Percentiles rank a stretch among this genome's conserved stretches.
Conservation (phyloP, 1,284 basidiomycete species). For the Xerocomus cyaneibrunnescens region DNA sequence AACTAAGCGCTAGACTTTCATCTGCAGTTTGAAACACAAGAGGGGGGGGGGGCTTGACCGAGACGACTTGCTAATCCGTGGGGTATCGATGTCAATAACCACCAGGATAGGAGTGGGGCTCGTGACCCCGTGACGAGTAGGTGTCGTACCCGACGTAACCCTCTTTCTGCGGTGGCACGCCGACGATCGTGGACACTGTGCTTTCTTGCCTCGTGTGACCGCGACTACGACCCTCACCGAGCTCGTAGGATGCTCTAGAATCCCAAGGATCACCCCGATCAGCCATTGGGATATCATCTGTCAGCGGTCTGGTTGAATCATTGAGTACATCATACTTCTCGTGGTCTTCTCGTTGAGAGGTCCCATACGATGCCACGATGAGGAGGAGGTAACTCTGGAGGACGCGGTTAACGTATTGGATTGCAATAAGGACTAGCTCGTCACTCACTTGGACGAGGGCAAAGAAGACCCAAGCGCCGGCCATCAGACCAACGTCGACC, state of each 20-base stretch:
- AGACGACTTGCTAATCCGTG: neutral
- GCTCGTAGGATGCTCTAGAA: slow-evolving; percentile 50
- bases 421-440: neutral
- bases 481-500: slow-evolving; percentile 92
- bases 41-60: neutral
- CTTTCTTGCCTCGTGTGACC: slow-evolving; percentile 55
- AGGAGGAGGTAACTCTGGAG: slow-evolving; percentile 66
- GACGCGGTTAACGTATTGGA: slow-evolving; percentile 4
- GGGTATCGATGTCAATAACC: slow-evolving; percentile 34
- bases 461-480: slow-evolving; percentile 76
- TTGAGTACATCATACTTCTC: slow-evolving; percentile 77
- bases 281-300: slow-evolving; percentile 63
- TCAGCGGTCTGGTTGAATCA: slow-evolving; percentile 62
- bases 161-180: slow-evolving; percentile 49
- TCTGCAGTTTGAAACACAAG: slow-evolving; percentile 35
- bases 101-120: slow-evolving; percentile 44
- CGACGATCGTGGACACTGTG: slow-evolving; percentile 51
- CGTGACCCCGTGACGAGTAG: slow-evolving; percentile 11
- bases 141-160: slow-evolving; percentile 34
- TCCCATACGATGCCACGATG: slow-evolving; percentile 71
- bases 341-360: slow-evolving; percentile 76
- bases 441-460: slow-evolving; percentile 64
- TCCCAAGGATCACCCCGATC: slow-evolving; percentile 75
- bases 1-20: slow-evolving; percentile 39
- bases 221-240: slow-evolving; percentile 42